Evolutionary conservation across 805 yeast genomes (phyloP).

Genomic region (Priceomyces haplophilus): DNA sequence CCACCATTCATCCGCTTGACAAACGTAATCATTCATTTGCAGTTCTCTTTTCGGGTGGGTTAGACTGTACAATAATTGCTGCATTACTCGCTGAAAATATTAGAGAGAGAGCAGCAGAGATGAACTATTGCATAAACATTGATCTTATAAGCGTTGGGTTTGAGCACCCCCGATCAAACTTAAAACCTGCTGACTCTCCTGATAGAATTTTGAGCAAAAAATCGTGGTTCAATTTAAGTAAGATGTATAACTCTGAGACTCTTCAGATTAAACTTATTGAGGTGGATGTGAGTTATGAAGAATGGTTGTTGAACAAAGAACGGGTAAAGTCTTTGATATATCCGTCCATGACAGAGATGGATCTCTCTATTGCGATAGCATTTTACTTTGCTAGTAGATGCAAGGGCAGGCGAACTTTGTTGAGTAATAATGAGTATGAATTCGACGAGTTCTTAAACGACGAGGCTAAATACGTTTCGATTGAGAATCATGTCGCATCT

Average conservation of each 20-base stretch:
- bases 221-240: conserved; percentile 54
- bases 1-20: conserved; percentile 56
- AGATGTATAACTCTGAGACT: conserved; percentile 32
- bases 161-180: conserved; percentile 77
- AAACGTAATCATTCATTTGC: conserved; percentile 40
- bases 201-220: conserved; percentile 74
- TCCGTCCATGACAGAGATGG: conserved; percentile 93
- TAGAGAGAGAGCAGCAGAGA: conserved; percentile 6
- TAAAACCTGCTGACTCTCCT: conserved; percentile 66
- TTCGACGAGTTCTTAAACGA: conserved; percentile 19
- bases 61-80: conserved; percentile 86
- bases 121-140: conserved; percentile 26
- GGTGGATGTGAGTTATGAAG: conserved; percentile 68
- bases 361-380: conserved; percentile 90
- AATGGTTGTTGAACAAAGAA: conserved; percentile 50
- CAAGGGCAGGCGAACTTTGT: conserved; percentile 11
- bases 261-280: conserved; percentile 56
- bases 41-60: conserved; percentile 87
- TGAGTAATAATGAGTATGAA: conserved; percentile 7
- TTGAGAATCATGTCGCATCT: conserved; percentile 39
- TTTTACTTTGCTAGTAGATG: conserved; percentile 86
- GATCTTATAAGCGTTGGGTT: conserved; percentile 92
- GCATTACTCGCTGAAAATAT: conserved; percentile 38
- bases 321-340: conserved; percentile 65
- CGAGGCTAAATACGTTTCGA: conserved; percentile 5